Evolutionary conservation across 352 stramenopile species (phyloP).

Genomic region (Phytophthora constricta): DNA sequence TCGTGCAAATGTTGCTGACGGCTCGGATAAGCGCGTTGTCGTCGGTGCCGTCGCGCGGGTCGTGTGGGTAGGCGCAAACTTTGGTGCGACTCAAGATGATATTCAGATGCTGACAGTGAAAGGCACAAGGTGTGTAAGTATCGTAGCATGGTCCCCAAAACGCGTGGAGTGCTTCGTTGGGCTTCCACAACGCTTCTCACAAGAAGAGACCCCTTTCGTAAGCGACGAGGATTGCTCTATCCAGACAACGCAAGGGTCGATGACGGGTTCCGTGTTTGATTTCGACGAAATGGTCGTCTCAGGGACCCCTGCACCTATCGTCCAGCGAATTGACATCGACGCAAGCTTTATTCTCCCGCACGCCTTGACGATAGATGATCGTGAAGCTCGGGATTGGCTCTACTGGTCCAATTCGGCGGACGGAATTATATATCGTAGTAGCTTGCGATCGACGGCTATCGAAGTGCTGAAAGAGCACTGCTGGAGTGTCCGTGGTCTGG

Average conservation of each 20-base stretch:
- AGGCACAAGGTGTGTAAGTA: slow-evolving; percentile 46
- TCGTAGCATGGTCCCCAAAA: slow-evolving; percentile 47
- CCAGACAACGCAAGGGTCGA: slow-evolving; percentile 49
- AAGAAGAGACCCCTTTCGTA: slow-evolving; percentile 22
- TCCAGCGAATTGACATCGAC: slow-evolving; percentile 53
- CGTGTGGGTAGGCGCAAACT: slow-evolving; percentile 66
- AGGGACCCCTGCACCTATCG: slow-evolving; percentile 55
- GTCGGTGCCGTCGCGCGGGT: slow-evolving; percentile 53
- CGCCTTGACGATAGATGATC: slow-evolving; percentile 53
- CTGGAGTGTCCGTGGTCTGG: slow-evolving; percentile 67
- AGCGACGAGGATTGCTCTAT: slow-evolving; percentile 56
- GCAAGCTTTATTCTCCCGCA: slow-evolving; percentile 47
- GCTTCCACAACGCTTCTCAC: slow-evolving; percentile 39
- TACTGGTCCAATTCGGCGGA: slow-evolving; percentile 81
- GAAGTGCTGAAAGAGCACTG: slow-evolving; percentile 44
- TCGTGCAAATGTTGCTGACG: slow-evolving; percentile 27
- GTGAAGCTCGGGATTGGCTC: slow-evolving; percentile 42
- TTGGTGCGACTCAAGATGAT: slow-evolving; percentile 40
- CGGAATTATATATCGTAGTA: slow-evolving; percentile 68
- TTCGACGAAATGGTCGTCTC: slow-evolving; percentile 60
- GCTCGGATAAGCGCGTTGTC: slow-evolving; percentile 27
- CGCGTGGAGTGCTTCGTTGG: slow-evolving; percentile 67
- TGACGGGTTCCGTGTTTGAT: slow-evolving; percentile 52
- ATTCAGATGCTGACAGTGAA: slow-evolving; percentile 50
- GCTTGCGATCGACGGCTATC: slow-evolving; percentile 49